These are phyloP conservation scores for Hymenoscyphus scutula DNA, from an alignment of 2,329 filamentous ascomycete species.

Conservation along the genomic window DNA sequence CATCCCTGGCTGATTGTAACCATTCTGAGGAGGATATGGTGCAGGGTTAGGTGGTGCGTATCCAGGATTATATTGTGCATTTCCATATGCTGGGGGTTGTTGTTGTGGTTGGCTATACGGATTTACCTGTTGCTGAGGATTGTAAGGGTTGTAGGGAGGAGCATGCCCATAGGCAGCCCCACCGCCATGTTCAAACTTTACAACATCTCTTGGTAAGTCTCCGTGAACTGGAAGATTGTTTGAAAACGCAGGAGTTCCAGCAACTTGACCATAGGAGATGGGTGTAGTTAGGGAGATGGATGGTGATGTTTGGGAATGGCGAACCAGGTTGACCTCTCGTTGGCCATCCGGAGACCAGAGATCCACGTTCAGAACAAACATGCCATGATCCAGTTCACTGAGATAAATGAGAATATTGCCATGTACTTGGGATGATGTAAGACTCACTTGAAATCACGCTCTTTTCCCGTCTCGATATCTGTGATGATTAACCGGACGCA, in stretches of 20 bases:
- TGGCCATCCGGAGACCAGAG: slow-evolving; percentile 61
- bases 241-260: slow-evolving; percentile 37
- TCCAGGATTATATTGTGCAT: slow-evolving; percentile 28
- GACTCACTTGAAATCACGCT: slow-evolving; percentile 78
- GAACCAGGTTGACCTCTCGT: slow-evolving; percentile 66
- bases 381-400: slow-evolving; percentile 67
- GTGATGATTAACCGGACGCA: slow-evolving; percentile 82
- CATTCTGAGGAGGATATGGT: slow-evolving; percentile 35
- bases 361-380: slow-evolving; percentile 68
- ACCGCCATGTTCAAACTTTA: slow-evolving; percentile 21
- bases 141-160: slow-evolving; percentile 23
- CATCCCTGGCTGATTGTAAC: slow-evolving; percentile 39
- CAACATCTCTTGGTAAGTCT: slow-evolving; percentile 14
- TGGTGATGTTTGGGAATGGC: slow-evolving; percentile 63
- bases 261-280: slow-evolving; percentile 67
- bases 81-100: slow-evolving; percentile 10
- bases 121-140: slow-evolving; percentile 30
- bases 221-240: slow-evolving; percentile 22
- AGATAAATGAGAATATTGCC: slow-evolving; percentile 15
- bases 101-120: slow-evolving; percentile 25
- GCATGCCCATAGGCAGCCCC: slow-evolving; percentile 17
- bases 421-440: neutral
- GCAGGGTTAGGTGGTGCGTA: slow-evolving; percentile 23
- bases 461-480: slow-evolving; percentile 71
- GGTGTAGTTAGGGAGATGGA: slow-evolving; percentile 80